These are phyloP conservation scores for Neofusicoccum sp. DNA, from an alignment of 2,329 filamentous ascomycete genomes.

Conservation along the genomic window DNA sequence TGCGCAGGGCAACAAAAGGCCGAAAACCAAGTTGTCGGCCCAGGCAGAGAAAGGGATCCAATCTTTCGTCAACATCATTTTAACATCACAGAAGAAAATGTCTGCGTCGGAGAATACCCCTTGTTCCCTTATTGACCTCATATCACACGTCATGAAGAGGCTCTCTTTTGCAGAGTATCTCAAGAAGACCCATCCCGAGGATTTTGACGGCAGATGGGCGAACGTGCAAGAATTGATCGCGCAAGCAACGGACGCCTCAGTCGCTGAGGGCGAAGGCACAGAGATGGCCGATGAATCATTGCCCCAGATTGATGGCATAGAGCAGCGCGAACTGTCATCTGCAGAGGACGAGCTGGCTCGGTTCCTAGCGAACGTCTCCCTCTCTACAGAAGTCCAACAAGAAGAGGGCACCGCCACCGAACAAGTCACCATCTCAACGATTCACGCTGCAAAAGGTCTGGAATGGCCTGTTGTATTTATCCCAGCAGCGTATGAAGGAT, in stretches of 20 bases:
- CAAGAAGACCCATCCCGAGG: slow-evolving; percentile 69
- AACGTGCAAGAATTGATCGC: slow-evolving; percentile 88
- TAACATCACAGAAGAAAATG: slow-evolving; percentile 59
- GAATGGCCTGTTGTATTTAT: slow-evolving; percentile 98
- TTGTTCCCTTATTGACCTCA: slow-evolving; percentile 49
- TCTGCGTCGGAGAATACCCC: slow-evolving; percentile 41
- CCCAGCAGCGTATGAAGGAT: slow-evolving; percentile 85
- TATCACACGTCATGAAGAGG: slow-evolving; percentile 63
- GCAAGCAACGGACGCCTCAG: slow-evolving; percentile 72
- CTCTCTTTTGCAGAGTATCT: slow-evolving; percentile 76
- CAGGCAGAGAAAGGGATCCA: slow-evolving; percentile 60
- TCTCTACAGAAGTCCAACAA: slow-evolving; percentile 78
- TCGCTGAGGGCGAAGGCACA: slow-evolving; percentile 46
- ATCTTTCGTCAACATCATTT: slow-evolving; percentile 62
- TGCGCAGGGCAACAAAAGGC: slow-evolving; percentile 54
- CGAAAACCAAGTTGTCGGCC: slow-evolving; percentile 58
- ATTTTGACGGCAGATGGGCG: slow-evolving; percentile 78
- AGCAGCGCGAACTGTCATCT: slow-evolving; percentile 56
- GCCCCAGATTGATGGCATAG: slow-evolving; percentile 70
- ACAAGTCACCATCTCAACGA: slow-evolving; percentile 88
- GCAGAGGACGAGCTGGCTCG: slow-evolving; percentile 69
- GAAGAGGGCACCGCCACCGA: slow-evolving; percentile 59
- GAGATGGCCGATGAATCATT: slow-evolving; percentile 53
- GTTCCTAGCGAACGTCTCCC: slow-evolving; percentile 86
- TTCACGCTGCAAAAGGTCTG: slow-evolving; percentile 92